These are phyloP conservation scores for Dictyostelium intermedium DNA, from an alignment of 78 protist genomes.

Conservation along the genomic window DNA sequence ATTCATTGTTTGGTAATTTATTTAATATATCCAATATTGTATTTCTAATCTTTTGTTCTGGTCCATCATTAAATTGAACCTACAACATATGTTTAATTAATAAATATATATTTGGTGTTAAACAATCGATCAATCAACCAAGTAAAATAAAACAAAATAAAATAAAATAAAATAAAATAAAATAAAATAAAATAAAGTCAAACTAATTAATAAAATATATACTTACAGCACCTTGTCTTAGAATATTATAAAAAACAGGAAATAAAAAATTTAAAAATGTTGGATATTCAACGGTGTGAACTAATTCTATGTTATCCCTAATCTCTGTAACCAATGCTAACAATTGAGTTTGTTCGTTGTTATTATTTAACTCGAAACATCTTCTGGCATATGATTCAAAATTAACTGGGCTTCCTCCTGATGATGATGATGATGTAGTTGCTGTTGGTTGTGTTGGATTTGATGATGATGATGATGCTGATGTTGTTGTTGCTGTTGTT, in stretches of 20 bases:
- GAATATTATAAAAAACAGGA: slow-evolving; percentile 52
- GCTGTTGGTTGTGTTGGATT: background rate
- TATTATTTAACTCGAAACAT: background rate
- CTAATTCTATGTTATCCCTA: slow-evolving; percentile 58
- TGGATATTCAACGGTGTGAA: slow-evolving; percentile 44
- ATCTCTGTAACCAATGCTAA: slow-evolving; percentile 39
- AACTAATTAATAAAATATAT: background rate
- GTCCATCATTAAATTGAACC: slow-evolving; percentile 50
- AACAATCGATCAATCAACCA: background rate
- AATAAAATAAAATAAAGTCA: background rate
- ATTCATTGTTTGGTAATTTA: slow-evolving; percentile 89
- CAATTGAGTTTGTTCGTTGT: background rate
- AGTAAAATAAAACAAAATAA: background rate
- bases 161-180: too few relatives aligned
- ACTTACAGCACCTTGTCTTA: slow-evolving; percentile 31
- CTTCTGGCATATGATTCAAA: slow-evolving; percentile 55
- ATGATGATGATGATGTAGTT: background rate
- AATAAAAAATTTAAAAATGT: slow-evolving; percentile 24
- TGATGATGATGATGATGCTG: background rate
- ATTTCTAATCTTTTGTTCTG: slow-evolving; percentile 85
- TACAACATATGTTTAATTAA: too few relatives aligned
- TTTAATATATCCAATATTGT: slow-evolving; percentile 86
- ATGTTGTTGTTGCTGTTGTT: background rate
- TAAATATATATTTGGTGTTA: background rate
- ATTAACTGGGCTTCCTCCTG: background rate